phyloP scores from a whole-genome alignment of 805 yeast genomes.

The Nakazawaea wickerhamii region DNA sequence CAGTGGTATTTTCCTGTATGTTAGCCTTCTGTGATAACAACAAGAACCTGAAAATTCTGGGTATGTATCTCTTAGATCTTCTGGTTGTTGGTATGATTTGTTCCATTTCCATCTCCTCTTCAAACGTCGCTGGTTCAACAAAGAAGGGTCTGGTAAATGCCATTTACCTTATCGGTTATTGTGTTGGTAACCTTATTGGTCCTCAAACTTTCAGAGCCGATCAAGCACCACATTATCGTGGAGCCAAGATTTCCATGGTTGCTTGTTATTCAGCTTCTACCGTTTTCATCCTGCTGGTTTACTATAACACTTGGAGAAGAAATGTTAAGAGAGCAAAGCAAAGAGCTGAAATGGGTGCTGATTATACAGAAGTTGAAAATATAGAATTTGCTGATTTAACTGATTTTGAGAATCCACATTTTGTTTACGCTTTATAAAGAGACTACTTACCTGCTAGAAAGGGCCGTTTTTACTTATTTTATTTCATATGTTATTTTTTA shows the following conservation, averaged over 20 bases:
- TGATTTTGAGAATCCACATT: conserved; percentile 34
- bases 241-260: conserved; percentile 50
- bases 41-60: conserved; percentile 15
- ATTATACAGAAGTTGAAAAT: conserved; percentile 25
- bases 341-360: conserved; percentile 22
- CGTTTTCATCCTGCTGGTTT: conserved; percentile 26
- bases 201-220: conserved; percentile 58
- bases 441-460: neutral
- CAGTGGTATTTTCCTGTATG: conserved; percentile 23
- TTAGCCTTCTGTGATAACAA: conserved; percentile 21
- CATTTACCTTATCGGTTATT: conserved; percentile 52
- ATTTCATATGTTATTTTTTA: neutral
- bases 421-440: conserved; percentile 25
- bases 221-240: conserved; percentile 52
- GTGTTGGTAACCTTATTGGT: conserved; percentile 62
- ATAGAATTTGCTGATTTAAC: conserved; percentile 41
- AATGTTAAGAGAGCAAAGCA: conserved; percentile 36
- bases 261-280: conserved; percentile 41
- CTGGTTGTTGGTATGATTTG: conserved; percentile 25
- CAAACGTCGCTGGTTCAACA: conserved; percentile 59
- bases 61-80: conserved; percentile 16
- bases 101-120: conserved; percentile 26
- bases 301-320: conserved; percentile 27
- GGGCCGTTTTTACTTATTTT: neutral
- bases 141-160: conserved; percentile 54